These are phyloP conservation scores for Pichia membranifaciens DNA, from an alignment of 805 yeast species.

Conservation along the genomic window DNA sequence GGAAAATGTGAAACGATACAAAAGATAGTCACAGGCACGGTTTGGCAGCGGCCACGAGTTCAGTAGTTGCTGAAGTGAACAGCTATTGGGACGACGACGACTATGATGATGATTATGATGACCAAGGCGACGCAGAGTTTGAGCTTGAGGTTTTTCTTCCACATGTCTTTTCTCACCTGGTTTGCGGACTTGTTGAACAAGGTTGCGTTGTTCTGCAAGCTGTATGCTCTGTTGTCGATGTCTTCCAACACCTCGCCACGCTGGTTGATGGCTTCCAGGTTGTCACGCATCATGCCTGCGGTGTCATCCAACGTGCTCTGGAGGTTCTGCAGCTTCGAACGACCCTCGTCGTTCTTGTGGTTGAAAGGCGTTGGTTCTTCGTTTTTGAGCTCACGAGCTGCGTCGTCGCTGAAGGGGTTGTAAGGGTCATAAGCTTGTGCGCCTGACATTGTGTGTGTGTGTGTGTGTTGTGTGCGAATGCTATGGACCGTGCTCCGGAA, in stretches of 20 bases:
- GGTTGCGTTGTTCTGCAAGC: constrained; percentile 85
- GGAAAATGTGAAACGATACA: not conserved
- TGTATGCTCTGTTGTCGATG: constrained; percentile 89
- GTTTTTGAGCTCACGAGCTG: constrained; percentile 23
- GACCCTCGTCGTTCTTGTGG: constrained; percentile 10
- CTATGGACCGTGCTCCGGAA: no score
- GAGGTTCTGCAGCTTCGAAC: constrained; percentile 26
- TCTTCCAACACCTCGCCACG: constrained; percentile 91
- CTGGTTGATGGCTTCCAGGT: constrained; percentile 91
- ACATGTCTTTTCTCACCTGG: constrained; percentile 96
- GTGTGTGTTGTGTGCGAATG: no score
- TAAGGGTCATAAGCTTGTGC: constrained; percentile 32
- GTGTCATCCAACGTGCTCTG: constrained; percentile 53
- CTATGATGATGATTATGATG: constrained; percentile 73
- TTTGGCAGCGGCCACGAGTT: not conserved
- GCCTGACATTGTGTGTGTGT: constrained; percentile 22
- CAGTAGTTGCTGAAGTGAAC: constrained; percentile 58
- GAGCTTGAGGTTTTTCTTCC: constrained; percentile 98
- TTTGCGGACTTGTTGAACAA: constrained; percentile 96
- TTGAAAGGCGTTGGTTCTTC: constrained; percentile 12
- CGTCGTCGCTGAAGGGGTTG: constrained; percentile 30
- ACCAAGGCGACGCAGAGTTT: constrained; percentile 82
- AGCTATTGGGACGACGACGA: constrained; percentile 87
- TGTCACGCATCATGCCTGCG: constrained; percentile 95
- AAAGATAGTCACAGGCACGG: not conserved